Evolutionary conservation across 495 filamentous ascomycete species (phyloP), one percentile per base, ranked within the genome.

Genomic region (Xylaria grammica): DNA sequence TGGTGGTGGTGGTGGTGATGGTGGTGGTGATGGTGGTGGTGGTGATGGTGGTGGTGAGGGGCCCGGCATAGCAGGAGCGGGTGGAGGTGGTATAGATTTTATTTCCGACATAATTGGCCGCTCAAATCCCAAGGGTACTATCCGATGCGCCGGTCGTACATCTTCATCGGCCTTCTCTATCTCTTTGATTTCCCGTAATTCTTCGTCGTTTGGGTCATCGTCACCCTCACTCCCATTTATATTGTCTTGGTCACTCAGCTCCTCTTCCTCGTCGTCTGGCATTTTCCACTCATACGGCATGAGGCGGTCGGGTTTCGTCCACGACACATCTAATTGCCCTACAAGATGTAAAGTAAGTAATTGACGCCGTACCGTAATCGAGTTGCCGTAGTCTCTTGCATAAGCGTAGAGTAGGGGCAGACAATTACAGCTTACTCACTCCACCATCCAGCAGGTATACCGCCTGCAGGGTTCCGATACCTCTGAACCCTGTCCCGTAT

Each of bases 321-420:
- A 54, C 51, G 51, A 54, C 24, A 54, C 51, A 36, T 54, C 51
- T 19, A 54, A 36, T 36, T 8, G 2, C 30, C n/a, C 51, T 54
- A 54, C 9, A 36, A 36, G 29, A 54, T n/a, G 6, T 11, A 27
- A 30, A 27, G 29, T 54, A 15, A 54, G 30, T 54, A n/a, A 54
- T 1, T 34, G 13, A 4, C 22, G 30, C 2, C 4, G 36, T 13
- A 36, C 5, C 51, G 1, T 36, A 24, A 34, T 2, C 1, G 36
- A 1, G 5, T 54, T 22, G n/a, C 15, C 3, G 30, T 5, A 36
- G 6, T 17, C 51, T 13, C 30, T n/a, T 17, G 15, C 19, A 30
- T 19, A 30, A 8, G 1, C 27, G 19, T n/a, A 3, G 26, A 30
- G 26, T 9, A 51, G 15, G 20, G 17, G 30, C n/a, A 30, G 15